A percentile compares a stretch with the other conserved stretches of the same genome.
Conservation (phyloP, 2,329 filamentous ascomycete species). For the Xylaria hypoxylon region DNA sequence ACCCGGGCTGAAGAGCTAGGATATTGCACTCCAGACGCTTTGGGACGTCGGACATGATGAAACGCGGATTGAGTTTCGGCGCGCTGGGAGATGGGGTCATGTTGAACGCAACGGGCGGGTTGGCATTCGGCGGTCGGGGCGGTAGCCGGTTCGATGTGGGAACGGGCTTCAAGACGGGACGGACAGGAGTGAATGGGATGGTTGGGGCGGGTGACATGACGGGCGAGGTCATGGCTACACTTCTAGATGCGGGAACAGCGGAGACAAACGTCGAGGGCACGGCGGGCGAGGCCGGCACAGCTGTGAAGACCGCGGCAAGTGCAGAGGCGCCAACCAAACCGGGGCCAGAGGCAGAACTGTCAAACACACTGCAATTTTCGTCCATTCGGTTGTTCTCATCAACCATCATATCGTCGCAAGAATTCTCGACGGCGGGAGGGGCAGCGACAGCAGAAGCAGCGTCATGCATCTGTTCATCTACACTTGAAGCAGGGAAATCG, state of each 20-base stretch:
- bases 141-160: background rate
- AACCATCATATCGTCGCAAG: background rate
- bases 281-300: background rate
- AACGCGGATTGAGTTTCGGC: constrained; percentile 24
- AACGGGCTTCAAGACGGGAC: background rate
- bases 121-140: background rate
- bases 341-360: background rate
- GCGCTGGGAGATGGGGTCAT: background rate
- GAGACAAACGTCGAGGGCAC: background rate
- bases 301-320: background rate
- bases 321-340: background rate
- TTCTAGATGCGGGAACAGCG: background rate
- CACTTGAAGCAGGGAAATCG: background rate
- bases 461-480: background rate
- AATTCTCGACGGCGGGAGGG: background rate
- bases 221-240: background rate
- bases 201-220: background rate
- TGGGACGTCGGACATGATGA: constrained; percentile 7
- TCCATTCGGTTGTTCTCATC: background rate
- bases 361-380: background rate
- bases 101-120: constrained; percentile 7
- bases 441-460: background rate
- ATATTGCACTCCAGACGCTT: constrained; percentile 9
- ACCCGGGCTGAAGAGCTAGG: constrained; percentile 7
- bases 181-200: background rate